Conservation (phyloP, 116 monocot species). For the Phalaenopsis hybrid region DNA sequence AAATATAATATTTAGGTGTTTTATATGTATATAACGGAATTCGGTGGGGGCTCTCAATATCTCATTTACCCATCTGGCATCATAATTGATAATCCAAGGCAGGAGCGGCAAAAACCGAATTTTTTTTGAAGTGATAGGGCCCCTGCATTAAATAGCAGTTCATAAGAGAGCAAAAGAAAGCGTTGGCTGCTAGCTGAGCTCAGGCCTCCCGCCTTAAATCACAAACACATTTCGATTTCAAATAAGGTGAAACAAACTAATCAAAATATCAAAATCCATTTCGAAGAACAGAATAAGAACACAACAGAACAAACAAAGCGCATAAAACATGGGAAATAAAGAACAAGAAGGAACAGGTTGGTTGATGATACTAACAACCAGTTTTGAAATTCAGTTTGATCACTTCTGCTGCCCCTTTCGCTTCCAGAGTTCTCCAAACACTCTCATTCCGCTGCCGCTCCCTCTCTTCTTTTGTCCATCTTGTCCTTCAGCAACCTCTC, state of each 20-base stretch:
- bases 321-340: background rate
- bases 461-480: conserved; percentile 2
- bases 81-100: background rate
- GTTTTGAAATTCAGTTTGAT: background rate
- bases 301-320: background rate
- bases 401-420: conserved; percentile 14
- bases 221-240: background rate
- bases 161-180: background rate
- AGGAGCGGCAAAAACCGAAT: background rate
- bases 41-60: no score
- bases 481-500: background rate
- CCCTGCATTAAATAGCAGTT: background rate
- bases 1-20: no score
- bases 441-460: conserved; percentile 11
- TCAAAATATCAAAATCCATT: background rate
- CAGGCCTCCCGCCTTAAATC: background rate
- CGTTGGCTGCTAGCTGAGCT: background rate
- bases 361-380: background rate
- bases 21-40: no score
- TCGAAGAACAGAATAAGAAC: background rate
- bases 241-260: background rate
- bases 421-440: conserved; percentile 33
- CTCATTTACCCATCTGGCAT: no score
- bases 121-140: background rate
- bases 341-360: background rate